Evolutionary conservation across 2,329 filamentous ascomycete species (phyloP).

Genomic region (Penicillium expansum): DNA sequence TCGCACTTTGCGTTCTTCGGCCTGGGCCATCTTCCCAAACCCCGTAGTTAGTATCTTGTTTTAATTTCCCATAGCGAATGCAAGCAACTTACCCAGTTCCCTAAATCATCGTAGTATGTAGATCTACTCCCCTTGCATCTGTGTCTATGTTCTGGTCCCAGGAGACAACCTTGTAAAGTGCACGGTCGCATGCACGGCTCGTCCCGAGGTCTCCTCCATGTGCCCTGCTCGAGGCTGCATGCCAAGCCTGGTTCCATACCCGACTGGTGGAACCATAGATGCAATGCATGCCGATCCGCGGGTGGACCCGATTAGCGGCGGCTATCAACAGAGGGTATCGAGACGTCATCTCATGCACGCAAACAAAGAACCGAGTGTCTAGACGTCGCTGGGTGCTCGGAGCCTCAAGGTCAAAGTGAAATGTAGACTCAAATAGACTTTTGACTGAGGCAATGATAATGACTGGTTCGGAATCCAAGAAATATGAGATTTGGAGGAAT

Average conservation of each 20-base stretch:
- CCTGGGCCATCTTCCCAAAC: not conserved
- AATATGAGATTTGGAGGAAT: not conserved
- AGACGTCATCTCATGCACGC: conserved; percentile 5
- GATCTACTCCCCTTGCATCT: not conserved
- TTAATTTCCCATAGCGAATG: conserved; percentile 9
- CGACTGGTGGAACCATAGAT: not conserved
- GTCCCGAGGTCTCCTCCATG: not conserved
- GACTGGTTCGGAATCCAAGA: too few relatives aligned
- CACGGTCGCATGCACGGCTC: not conserved
- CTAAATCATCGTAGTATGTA: not conserved
- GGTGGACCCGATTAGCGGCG: not conserved
- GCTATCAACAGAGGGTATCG: conserved; percentile 5
- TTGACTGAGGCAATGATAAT: not conserved
- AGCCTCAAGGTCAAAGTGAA: not conserved
- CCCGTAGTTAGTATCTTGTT: conserved; percentile 4
- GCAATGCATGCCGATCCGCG: not conserved
- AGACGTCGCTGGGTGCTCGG: not conserved
- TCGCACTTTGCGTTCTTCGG: not conserved
- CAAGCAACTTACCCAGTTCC: not conserved
- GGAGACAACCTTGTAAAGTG: not conserved
- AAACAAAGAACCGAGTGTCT: not conserved
- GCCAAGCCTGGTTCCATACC: conserved; percentile 2
- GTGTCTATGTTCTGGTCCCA: not conserved
- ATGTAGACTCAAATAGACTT: not conserved
- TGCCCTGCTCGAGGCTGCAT: not conserved